Base-by-base conservation (phyloP, 257 asterid genomes). In the Nicotiana attenuata region DNA sequence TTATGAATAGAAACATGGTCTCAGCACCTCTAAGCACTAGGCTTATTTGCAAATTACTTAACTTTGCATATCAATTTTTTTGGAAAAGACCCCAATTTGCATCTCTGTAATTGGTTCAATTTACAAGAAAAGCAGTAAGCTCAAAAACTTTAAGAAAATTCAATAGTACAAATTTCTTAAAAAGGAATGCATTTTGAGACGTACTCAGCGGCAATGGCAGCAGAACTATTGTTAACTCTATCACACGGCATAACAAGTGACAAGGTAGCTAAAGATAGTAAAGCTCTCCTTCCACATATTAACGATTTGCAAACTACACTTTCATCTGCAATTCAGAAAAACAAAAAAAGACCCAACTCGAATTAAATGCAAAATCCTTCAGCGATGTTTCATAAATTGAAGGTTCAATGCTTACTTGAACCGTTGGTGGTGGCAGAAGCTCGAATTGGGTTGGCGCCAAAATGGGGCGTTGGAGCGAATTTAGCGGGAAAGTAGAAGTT, bases 221-320 rank as follows among this genome's bases (percentile, higher is more conserved):
- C 33, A 31, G 66, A 28, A 55, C 7, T 85, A 78, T 87, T 77
- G 65, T 76, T 75, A n/a, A 76, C 65, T 50, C 10, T 84, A 75
- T 90, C 81, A 33, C 22, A 81, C 31, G 94, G 92, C 57, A 87
- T 17, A 80, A 94, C 82, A 81, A 93, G 83, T 84, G 97, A 85
- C 82, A 93, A 45, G 59, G 91, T 81, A 11, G 92, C 86, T 68
- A 88, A 17, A 83, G 78, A 89, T 78, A 93, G 38, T 45, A 93
- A 85, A 80, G 77, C 86, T 85, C 98, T 93, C 90, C 97, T 92
- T 75, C 94, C 87, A 80, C 85, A 64, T 31, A 76, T 38, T 82
- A 69, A 66, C 7, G 81, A 69, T 28, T 33, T 19, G 31, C 81
- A 31, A 22, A 59, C 19, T 13, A 41, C 65, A 65, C 11, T 81